phyloP scores from a whole-genome alignment of 148 eudicot genomes.

The Dysphania ambrosioides region DNA sequence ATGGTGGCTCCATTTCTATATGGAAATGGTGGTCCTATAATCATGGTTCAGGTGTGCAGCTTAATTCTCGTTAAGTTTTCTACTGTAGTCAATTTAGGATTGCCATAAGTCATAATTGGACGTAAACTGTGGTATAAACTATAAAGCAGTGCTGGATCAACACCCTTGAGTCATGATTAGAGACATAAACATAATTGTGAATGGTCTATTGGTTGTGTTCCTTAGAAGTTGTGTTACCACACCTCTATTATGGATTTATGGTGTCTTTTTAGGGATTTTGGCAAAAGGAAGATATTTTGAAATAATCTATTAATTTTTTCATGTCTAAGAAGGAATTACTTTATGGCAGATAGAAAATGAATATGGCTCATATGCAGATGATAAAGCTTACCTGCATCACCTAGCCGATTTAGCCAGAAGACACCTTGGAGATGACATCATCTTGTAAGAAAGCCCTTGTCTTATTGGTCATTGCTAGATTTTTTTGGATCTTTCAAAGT shows the following conservation, averaged over 20 bases:
- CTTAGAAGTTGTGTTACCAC: not conserved
- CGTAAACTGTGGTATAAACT: not conserved
- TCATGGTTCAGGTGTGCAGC: conserved; percentile 79
- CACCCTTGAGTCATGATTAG: not conserved
- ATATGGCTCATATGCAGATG: conserved; percentile 90
- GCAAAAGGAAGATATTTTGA: not conserved
- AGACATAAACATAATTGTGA: not conserved
- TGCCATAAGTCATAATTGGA: not conserved
- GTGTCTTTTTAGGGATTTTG: too few species aligned
- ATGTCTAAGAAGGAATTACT: conserved; percentile 18
- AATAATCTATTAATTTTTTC: not conserved
- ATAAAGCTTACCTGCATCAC: conserved; percentile 73
- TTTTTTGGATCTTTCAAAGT: not conserved
- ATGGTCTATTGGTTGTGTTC: not conserved
- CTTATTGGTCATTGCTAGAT: not conserved
- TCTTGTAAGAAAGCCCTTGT: conserved; percentile 50
- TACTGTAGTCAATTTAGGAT: not conserved
- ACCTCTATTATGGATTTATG: not conserved
- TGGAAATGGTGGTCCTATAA: conserved; percentile 80
- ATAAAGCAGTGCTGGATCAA: not conserved
- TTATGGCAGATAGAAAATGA: conserved; percentile 88
- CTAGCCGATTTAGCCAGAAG: conserved; percentile 56
- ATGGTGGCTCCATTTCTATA: conserved; percentile 71
- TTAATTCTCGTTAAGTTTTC: not conserved
- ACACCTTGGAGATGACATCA: conserved; percentile 68